Conservation (phyloP, 305 asterid genomes). For the Salvia sclarea region DNA sequence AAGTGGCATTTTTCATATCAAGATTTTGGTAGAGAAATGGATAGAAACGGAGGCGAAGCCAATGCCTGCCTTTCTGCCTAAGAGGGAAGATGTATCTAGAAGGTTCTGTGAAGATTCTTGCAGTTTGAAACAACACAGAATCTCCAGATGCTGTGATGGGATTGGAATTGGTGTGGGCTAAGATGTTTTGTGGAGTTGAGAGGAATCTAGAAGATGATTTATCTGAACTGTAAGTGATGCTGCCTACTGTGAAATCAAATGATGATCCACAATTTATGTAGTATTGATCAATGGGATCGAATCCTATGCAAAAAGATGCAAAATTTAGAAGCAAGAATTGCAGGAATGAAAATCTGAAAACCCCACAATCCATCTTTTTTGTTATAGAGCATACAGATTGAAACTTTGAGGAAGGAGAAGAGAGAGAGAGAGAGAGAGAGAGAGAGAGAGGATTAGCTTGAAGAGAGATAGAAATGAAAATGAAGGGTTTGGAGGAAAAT, state of each 20-base stretch:
- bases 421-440: no score
- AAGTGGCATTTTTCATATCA: slow-evolving; percentile 49
- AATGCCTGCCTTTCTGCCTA: slow-evolving; percentile 49
- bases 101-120: slow-evolving; percentile 53
- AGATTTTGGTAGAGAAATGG: slow-evolving; percentile 49
- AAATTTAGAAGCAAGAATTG: slow-evolving; percentile 40
- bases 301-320: slow-evolving; percentile 38
- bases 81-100: slow-evolving; percentile 57
- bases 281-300: slow-evolving; percentile 52
- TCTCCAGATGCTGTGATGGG: slow-evolving; percentile 35
- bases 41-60: slow-evolving; percentile 67
- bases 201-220: slow-evolving; percentile 49
- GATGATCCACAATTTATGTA: slow-evolving; percentile 67
- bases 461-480: slow-evolving; percentile 27
- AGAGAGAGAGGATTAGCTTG: slow-evolving; percentile 33
- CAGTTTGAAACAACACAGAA: slow-evolving; percentile 49
- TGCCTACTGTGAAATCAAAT: slow-evolving; percentile 43
- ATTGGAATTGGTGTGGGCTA: slow-evolving; percentile 46
- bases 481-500: not conserved
- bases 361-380: slow-evolving; percentile 40
- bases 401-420: slow-evolving; percentile 35
- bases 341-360: slow-evolving; percentile 35
- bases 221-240: slow-evolving; percentile 51
- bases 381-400: slow-evolving; percentile 28
- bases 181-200: slow-evolving; percentile 44